Percentiles rank a stretch among this genome's conserved stretches.
Evolutionary conservation across 2,329 filamentous ascomycete genomes (phyloP).

Genomic region (Phaeosphaeriaceae sp.): DNA sequence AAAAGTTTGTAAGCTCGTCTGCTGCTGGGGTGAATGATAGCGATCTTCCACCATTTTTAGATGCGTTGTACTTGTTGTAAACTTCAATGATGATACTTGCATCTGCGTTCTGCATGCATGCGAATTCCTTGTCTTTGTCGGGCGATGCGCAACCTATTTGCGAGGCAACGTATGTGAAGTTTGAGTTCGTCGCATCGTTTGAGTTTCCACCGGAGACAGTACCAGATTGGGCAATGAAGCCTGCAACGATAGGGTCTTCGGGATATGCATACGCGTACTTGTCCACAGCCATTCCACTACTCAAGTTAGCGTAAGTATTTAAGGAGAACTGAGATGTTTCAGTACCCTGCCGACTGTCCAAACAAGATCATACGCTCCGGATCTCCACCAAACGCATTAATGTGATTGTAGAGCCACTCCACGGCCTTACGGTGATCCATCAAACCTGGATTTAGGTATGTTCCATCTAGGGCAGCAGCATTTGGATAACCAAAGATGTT

Average conservation of each 20-base stretch:
- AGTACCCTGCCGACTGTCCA: conserved; percentile 42
- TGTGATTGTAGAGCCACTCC: conserved; percentile 50
- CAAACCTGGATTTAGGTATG: conserved; percentile 43
- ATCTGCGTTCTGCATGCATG: conserved; percentile 44
- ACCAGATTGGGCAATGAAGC: conserved; percentile 50
- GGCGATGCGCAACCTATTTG: conserved; percentile 25
- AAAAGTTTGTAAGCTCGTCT: conserved; percentile 29
- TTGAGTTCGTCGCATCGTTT: conserved; percentile 15
- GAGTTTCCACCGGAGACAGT: conserved; percentile 14
- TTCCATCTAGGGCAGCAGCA: conserved; percentile 29
- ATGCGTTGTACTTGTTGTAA: conserved; percentile 37
- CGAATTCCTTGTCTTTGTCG: conserved; percentile 31
- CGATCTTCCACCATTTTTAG: conserved; percentile 21
- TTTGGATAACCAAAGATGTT: conserved; percentile 49
- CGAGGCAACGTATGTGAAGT: conserved; percentile 32
- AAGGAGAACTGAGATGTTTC: background rate
- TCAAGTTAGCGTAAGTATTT: conserved; percentile 1
- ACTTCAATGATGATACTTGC: conserved; percentile 39
- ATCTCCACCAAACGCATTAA: conserved; percentile 41
- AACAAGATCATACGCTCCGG: conserved; percentile 44
- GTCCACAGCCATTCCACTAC: conserved; percentile 49
- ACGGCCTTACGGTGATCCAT: conserved; percentile 46
- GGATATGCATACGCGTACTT: conserved; percentile 57
- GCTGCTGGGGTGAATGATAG: conserved; percentile 35
- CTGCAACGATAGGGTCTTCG: conserved; percentile 56